phyloP scores from a whole-genome alignment of 345 rosid genomes.

The Rhodamnia rubescens region DNA sequence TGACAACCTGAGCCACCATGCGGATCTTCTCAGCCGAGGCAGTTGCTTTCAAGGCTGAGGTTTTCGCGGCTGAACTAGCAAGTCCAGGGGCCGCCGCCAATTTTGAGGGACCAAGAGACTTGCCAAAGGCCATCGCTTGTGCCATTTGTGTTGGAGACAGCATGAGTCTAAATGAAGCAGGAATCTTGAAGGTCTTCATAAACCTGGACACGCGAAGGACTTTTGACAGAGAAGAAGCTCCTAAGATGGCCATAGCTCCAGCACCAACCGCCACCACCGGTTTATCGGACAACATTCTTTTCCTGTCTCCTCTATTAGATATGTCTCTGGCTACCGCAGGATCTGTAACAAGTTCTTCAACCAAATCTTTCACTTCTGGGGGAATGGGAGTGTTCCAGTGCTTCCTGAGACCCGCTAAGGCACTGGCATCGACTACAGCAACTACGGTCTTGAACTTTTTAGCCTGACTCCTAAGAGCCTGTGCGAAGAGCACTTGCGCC shows the following conservation, averaged over 20 bases:
- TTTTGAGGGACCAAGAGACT: conserved; percentile 50
- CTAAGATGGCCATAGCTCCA: conserved; percentile 75
- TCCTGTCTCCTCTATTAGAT: conserved; percentile 23
- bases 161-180: conserved; percentile 51
- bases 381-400: conserved; percentile 76
- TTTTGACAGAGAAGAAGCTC: conserved; percentile 76
- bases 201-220: conserved; percentile 61
- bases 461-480: conserved; percentile 66
- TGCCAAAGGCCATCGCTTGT: conserved; percentile 42
- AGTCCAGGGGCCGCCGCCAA: conserved; percentile 60
- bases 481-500: conserved; percentile 60
- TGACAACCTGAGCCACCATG: conserved; percentile 50
- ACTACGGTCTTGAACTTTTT: conserved; percentile 58
- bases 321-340: conserved; percentile 27
- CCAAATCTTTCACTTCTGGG: conserved; percentile 48
- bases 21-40: conserved; percentile 81
- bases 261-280: conserved; percentile 86
- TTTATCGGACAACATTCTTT: conserved; percentile 35
- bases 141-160: conserved; percentile 62
- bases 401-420: conserved; percentile 65
- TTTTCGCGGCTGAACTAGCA: conserved; percentile 50
- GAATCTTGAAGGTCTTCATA: conserved; percentile 52
- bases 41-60: conserved; percentile 51
- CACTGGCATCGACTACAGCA: conserved; percentile 80
- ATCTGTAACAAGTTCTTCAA: conserved; percentile 31